Conservation (phyloP, 169 alveolate species). For the Eimeria sp. region DNA sequence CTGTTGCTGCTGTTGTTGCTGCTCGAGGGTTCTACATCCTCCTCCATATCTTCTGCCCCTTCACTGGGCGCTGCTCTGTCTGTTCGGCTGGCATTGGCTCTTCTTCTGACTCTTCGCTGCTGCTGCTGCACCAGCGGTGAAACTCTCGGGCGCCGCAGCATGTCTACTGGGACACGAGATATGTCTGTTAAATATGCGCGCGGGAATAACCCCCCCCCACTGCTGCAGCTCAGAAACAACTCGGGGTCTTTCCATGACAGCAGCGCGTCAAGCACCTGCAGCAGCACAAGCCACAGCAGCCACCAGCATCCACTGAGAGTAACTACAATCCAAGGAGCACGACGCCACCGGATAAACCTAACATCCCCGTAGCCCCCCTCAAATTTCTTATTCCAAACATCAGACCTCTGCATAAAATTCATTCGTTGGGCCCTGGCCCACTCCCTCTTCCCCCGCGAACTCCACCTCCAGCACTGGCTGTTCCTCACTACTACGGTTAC, state of each 20-base stretch:
- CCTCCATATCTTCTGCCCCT: slow-evolving; percentile 47
- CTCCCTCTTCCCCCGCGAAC: slow-evolving; percentile 84
- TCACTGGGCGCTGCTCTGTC: slow-evolving; percentile 13
- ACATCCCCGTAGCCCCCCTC: too few relatives aligned
- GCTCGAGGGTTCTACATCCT: slow-evolving; percentile 53
- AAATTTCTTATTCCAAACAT: too few relatives aligned
- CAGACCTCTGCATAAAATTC: slow-evolving; percentile 84
- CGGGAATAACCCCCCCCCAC: slow-evolving; percentile 80
- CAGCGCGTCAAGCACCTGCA: slow-evolving; percentile 74
- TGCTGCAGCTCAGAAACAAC: slow-evolving; percentile 74
- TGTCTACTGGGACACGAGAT: slow-evolving; percentile 8
- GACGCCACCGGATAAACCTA: neutral
- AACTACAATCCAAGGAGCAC: neutral
- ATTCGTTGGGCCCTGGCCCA: slow-evolving; percentile 85
- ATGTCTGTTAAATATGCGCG: slow-evolving; percentile 45
- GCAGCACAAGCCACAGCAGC: neutral
- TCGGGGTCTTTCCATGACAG: slow-evolving; percentile 64
- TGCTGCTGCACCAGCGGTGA: slow-evolving; percentile 73
- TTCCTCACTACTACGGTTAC: slow-evolving; percentile 57
- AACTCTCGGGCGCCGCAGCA: slow-evolving; percentile 53
- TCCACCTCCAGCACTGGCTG: slow-evolving; percentile 84
- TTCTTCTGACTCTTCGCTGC: neutral
- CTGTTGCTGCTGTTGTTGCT: slow-evolving; percentile 34
- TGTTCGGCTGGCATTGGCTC: neutral
- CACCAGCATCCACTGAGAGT: neutral